Conservation (phyloP, 441 rosid species). For the Gossypium aridum region DNA sequence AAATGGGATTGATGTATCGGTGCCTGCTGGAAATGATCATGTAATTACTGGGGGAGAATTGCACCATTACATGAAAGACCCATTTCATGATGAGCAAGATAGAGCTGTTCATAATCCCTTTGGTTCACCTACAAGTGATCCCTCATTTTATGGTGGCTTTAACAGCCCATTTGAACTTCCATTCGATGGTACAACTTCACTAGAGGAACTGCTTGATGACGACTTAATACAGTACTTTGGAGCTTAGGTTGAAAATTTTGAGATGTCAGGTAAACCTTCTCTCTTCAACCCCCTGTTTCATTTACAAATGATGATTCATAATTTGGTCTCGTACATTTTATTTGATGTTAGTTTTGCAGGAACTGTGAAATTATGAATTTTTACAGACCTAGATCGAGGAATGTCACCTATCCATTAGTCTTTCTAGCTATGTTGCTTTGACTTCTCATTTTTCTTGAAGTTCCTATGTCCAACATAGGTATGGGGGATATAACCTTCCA, state of each 20-base stretch:
- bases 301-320: not conserved
- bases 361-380: constrained; percentile 9
- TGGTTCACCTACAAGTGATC: constrained; percentile 43
- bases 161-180: constrained; percentile 31
- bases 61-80: constrained; percentile 29
- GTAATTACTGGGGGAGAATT: constrained; percentile 32
- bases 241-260: constrained; percentile 30
- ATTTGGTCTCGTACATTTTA: not conserved
- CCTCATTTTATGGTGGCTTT: constrained; percentile 32
- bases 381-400: constrained; percentile 15
- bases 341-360: constrained; percentile 11
- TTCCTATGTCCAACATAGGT: not conserved
- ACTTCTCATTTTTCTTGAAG: not conserved
- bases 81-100: constrained; percentile 45
- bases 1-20: constrained; percentile 26
- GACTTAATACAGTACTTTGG: constrained; percentile 52
- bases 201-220: constrained; percentile 36
- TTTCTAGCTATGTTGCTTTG: not conserved
- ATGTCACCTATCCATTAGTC: not conserved
- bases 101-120: constrained; percentile 46
- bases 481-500: not conserved
- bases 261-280: constrained; percentile 5
- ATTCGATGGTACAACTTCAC: constrained; percentile 25
- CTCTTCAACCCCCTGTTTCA: constrained; percentile 5
- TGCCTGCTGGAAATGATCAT: constrained; percentile 33